phyloP scores from a whole-genome alignment of 768 basidiomycete genomes.

The Phylloporus arenicola region DNA sequence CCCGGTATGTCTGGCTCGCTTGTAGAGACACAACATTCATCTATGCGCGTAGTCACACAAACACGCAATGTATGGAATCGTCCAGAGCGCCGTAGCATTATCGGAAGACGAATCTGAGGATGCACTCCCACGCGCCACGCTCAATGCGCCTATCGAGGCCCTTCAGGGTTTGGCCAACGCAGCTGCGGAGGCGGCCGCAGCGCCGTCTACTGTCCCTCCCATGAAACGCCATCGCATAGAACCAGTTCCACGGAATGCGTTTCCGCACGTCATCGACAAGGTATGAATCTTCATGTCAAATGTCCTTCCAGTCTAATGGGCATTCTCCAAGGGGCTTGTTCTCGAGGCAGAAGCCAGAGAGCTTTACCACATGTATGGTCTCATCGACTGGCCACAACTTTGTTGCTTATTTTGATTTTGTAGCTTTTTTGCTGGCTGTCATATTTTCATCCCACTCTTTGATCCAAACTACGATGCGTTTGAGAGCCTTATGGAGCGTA shows the following conservation, averaged over 20 bases:
- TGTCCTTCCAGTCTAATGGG: background rate
- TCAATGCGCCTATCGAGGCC: constrained; percentile 92
- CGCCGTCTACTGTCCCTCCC: constrained; percentile 57
- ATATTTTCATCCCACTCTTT: constrained; percentile 94
- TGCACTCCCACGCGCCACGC: constrained; percentile 71
- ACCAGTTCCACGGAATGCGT: constrained; percentile 78
- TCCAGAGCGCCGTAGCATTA: constrained; percentile 75
- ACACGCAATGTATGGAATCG: constrained; percentile 87
- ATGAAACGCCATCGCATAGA: constrained; percentile 82
- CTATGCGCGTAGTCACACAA: constrained; percentile 62
- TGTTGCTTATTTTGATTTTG: constrained; percentile 1
- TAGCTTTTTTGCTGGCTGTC: constrained; percentile 94
- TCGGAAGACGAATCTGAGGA: constrained; percentile 93
- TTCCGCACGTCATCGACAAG: constrained; percentile 88
- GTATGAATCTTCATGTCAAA: constrained; percentile 27
- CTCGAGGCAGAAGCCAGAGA: constrained; percentile 82
- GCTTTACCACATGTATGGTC: constrained; percentile 79
- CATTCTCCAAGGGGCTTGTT: constrained; percentile 64
- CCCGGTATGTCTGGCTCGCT: constrained; percentile 48
- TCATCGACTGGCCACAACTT: constrained; percentile 9
- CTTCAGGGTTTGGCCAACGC: constrained; percentile 92
- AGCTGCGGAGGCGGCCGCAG: constrained; percentile 88
- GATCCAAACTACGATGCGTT: constrained; percentile 91
- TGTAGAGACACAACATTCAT: constrained; percentile 16
- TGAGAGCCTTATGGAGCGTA: constrained; percentile 85